Conservation (phyloP, 1,139 yeast species). For the Kodamaea sp. region DNA sequence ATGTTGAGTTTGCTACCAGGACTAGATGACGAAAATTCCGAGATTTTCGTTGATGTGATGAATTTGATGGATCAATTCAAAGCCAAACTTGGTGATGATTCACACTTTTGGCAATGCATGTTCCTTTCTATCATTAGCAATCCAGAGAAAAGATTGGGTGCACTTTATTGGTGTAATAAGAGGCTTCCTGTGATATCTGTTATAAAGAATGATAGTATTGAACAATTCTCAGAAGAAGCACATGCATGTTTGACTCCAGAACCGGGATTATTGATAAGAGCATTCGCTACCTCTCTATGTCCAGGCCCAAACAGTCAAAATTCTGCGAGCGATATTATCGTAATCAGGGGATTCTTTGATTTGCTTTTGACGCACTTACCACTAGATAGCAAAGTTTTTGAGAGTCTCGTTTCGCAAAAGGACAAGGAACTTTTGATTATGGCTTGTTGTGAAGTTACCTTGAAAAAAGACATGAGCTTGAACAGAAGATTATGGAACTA, state of each 20-base stretch:
- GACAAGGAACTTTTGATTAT: slow-evolving; percentile 63
- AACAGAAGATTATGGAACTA: slow-evolving; percentile 92
- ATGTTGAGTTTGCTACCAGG: slow-evolving; percentile 80
- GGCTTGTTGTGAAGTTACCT: slow-evolving; percentile 66
- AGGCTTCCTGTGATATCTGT: slow-evolving; percentile 57
- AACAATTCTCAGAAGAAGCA: slow-evolving; percentile 53
- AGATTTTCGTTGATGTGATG: slow-evolving; percentile 65
- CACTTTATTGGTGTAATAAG: slow-evolving; percentile 71
- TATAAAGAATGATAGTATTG: slow-evolving; percentile 15
- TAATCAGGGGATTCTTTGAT: slow-evolving; percentile 89
- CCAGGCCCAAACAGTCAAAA: slow-evolving; percentile 42
- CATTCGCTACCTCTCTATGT: slow-evolving; percentile 67
- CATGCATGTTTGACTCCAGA: slow-evolving; percentile 67
- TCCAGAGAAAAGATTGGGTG: slow-evolving; percentile 81
- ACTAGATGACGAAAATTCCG: slow-evolving; percentile 88
- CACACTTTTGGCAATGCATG: slow-evolving; percentile 83
- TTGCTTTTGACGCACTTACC: slow-evolving; percentile 68
- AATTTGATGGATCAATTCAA: slow-evolving; percentile 62
- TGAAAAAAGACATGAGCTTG: slow-evolving; percentile 87
- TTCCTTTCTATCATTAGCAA: slow-evolving; percentile 75
- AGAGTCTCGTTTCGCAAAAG: slow-evolving; percentile 41
- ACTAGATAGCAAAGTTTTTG: slow-evolving; percentile 60
- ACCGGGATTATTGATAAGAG: slow-evolving; percentile 74
- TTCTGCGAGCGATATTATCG: slow-evolving; percentile 56
- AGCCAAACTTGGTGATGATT: slow-evolving; percentile 60